phyloP scores from a whole-genome alignment of 192 early-diverging fungal species.

The Coemansia sp. region DNA sequence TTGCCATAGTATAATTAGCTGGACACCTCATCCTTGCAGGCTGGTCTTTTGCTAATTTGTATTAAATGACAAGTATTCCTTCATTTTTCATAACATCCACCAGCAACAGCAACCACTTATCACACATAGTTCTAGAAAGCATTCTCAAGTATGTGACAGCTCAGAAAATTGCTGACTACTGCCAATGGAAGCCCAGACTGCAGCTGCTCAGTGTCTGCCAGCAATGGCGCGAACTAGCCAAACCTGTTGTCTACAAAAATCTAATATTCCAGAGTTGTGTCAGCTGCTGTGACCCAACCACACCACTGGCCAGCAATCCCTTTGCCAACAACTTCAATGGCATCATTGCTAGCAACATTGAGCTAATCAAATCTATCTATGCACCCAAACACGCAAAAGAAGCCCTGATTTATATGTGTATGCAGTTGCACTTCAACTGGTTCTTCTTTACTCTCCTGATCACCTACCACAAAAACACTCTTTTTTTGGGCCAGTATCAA shows the following conservation, averaged over 20 bases:
- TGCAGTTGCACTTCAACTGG: not conserved
- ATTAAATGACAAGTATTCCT: too few species aligned
- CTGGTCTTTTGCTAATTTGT: too few species aligned
- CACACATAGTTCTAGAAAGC: not conserved
- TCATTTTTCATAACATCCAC: too few species aligned
- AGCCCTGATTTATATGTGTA: not conserved
- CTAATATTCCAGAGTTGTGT: not conserved
- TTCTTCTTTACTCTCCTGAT: not conserved
- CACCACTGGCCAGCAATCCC: not conserved
- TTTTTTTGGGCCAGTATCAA: not conserved
- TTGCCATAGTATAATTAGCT: too few species aligned
- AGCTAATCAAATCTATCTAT: not conserved
- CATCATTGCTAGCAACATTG: not conserved
- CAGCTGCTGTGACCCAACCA: not conserved
- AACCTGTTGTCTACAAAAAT: not conserved
- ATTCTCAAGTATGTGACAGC: not conserved
- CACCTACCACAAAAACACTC: not conserved
- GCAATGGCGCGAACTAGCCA: not conserved
- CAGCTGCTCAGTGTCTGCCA: not conserved
- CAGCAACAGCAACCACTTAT: not conserved
- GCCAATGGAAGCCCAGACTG: constrained; percentile 1
- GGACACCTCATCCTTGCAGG: too few species aligned
- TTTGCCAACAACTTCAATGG: not conserved
- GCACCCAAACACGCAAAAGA: not conserved
- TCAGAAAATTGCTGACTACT: not conserved